Percentiles rank a stretch among this genome's conserved stretches.
Conservation (phyloP, 805 yeast species). For the Yamadazyma sp. region DNA sequence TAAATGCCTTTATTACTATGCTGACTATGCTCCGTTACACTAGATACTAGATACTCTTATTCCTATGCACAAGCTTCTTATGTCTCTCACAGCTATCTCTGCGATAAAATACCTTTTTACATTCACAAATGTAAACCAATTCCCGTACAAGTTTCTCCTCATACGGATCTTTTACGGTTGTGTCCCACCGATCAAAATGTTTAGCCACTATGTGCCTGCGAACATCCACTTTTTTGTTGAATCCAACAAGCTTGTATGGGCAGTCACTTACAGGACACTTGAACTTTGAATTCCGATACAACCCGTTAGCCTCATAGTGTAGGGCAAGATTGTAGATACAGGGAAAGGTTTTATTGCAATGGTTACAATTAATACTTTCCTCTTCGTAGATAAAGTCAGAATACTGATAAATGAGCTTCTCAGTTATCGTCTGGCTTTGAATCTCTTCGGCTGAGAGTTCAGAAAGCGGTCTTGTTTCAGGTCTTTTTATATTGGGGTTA, state of each 20-base stretch:
- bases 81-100: slow-evolving; percentile 17
- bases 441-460: no score
- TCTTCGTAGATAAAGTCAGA: background rate
- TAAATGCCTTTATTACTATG: no score
- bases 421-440: background rate
- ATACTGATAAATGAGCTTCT: background rate
- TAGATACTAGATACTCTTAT: background rate
- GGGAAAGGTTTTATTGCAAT: slow-evolving; percentile 10
- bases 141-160: slow-evolving; percentile 6
- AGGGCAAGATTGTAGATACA: slow-evolving; percentile 16
- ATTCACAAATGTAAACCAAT: slow-evolving; percentile 15
- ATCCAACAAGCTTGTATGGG: slow-evolving; percentile 31
- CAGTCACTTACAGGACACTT: slow-evolving; percentile 31
- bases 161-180: background rate
- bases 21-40: no score
- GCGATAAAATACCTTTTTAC: slow-evolving; percentile 15
- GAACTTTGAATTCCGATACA: slow-evolving; percentile 17
- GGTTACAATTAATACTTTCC: slow-evolving; percentile 8
- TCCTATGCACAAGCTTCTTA: slow-evolving; percentile 9
- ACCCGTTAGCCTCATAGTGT: slow-evolving; percentile 21
- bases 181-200: slow-evolving; percentile 16
- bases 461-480: background rate
- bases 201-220: slow-evolving; percentile 28
- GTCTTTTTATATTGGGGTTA: no score
- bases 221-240: slow-evolving; percentile 27